Conservation (phyloP, 306 rosid species). For the Calophaca sinica region DNA sequence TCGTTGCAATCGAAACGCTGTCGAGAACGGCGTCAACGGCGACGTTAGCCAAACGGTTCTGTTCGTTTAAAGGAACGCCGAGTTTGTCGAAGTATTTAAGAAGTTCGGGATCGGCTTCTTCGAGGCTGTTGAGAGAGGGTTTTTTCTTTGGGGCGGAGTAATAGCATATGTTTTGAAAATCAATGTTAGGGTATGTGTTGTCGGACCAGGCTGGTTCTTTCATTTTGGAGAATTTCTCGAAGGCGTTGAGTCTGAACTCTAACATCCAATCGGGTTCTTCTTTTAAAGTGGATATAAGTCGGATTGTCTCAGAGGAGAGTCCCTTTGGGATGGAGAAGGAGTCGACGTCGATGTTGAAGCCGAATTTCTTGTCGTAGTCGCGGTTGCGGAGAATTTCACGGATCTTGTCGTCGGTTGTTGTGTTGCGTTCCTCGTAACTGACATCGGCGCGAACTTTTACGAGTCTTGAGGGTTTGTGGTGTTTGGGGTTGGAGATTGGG, state of each 20-base stretch:
- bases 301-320: slow-evolving; percentile 67
- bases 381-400: slow-evolving; percentile 83
- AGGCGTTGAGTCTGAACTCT: slow-evolving; percentile 74
- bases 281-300: slow-evolving; percentile 68
- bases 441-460: slow-evolving; percentile 61
- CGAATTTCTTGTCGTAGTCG: slow-evolving; percentile 80
- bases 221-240: slow-evolving; percentile 69
- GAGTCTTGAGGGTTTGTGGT: slow-evolving; percentile 35
- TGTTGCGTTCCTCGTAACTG: not conserved
- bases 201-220: slow-evolving; percentile 86
- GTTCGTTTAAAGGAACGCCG: slow-evolving; percentile 82
- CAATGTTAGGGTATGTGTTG: slow-evolving; percentile 62
- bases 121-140: slow-evolving; percentile 61
- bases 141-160: slow-evolving; percentile 89
- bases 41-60: slow-evolving; percentile 82
- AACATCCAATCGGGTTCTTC: slow-evolving; percentile 94
- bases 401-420: slow-evolving; percentile 60
- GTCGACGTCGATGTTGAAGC: slow-evolving; percentile 72
- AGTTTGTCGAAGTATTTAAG: slow-evolving; percentile 76
- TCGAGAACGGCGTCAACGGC: slow-evolving; percentile 89
- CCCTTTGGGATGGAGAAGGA: slow-evolving; percentile 89
- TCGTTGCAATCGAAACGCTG: slow-evolving; percentile 90
- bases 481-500: slow-evolving; percentile 42
- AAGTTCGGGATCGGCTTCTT: slow-evolving; percentile 88
- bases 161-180: slow-evolving; percentile 80